Evolutionary conservation across 2,329 filamentous ascomycete genomes (phyloP).

Genomic region (Clonostachys chloroleuca): DNA sequence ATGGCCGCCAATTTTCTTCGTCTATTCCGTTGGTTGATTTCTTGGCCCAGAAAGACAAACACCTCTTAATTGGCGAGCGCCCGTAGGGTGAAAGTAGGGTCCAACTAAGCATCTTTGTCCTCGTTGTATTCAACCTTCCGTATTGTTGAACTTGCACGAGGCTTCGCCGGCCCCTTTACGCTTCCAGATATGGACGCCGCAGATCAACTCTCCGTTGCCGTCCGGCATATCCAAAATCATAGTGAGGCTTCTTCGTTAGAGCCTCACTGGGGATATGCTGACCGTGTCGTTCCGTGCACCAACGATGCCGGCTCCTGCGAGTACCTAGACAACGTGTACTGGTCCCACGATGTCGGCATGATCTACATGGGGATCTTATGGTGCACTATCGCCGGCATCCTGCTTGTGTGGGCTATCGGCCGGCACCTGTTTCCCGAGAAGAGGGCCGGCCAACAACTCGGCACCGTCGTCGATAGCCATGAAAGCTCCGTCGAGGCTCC

Average conservation of each 20-base stretch:
- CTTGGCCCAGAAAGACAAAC: too few species aligned
- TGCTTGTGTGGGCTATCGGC: constrained; percentile 33
- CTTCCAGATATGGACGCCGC: too few species aligned
- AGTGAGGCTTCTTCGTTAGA: constrained; percentile 24
- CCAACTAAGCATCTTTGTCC: too few species aligned
- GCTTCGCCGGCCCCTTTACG: too few species aligned
- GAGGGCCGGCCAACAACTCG: constrained; percentile 8
- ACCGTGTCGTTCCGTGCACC: constrained; percentile 37
- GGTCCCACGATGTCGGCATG: constrained; percentile 42
- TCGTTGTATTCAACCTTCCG: too few species aligned
- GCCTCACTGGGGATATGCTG: constrained; percentile 42
- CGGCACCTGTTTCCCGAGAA: constrained; percentile 7
- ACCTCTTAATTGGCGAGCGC: too few species aligned
- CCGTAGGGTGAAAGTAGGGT: too few species aligned
- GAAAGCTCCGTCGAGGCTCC: not conserved
- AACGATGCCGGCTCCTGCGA: constrained; percentile 41
- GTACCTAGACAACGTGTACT: constrained; percentile 47
- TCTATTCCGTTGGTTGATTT: too few species aligned
- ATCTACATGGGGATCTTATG: constrained; percentile 46
- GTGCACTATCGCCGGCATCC: constrained; percentile 35
- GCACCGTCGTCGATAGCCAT: constrained; percentile 7
- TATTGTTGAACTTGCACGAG: too few species aligned
- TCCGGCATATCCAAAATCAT: constrained; percentile 36
- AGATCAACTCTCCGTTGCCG: too few species aligned
- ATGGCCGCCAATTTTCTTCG: too few species aligned